Base-by-base conservation (phyloP, 2,329 filamentous ascomycete genomes). In the Microsporum audouinii region DNA sequence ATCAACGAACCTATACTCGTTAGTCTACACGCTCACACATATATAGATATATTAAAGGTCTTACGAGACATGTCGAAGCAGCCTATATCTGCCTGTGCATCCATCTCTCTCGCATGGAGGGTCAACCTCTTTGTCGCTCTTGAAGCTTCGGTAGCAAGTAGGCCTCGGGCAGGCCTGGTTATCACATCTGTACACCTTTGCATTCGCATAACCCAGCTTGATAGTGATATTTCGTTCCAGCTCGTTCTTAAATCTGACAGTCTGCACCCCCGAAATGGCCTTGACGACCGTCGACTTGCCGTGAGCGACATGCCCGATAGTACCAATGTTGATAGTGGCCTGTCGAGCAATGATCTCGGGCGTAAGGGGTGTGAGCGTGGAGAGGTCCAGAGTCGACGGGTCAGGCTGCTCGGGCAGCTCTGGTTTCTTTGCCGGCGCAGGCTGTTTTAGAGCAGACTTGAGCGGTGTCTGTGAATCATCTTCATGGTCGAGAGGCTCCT, bases 191-290 rank as follows among this genome's bases (percentile, higher is more conserved):
- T 97, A 99, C 76, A 99, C 91, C 79, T 99, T 97, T 70, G 94
- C 94, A 77, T 99, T 99, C 75, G 94, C 94, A 76, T 99, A 99
- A 75, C 94, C 94, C 71, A 99, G 84, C 85, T 99, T 99, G 82
- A 99, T 99, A 71, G 94, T 99, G 72, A 99, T 99, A 77, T 99
- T 99, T 72, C 94, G 84, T 79, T 97, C 95, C 78, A 96, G 80
- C 79, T 99, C 94, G 80, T 97, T 99, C 88, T 99, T 99, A 83
- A 99, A 99, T 69, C 94, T 86, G 72, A 99, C 94, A 17, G 94
- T 99, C 83, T 99, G 94, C 66, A 99, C 94, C 65, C 94, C 94
- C 1, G 94, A 97, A 71, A 99, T 97, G 70, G 94, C 94, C 83
- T 99, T 99, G 70, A 99, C 94, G 58, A 99, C 94, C 27, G 94